Percentiles rank a stretch among this genome's conserved stretches.
Evolutionary conservation across 1,139 yeast species (phyloP).

Genomic region (Lodderomyces orthopsilosis): DNA sequence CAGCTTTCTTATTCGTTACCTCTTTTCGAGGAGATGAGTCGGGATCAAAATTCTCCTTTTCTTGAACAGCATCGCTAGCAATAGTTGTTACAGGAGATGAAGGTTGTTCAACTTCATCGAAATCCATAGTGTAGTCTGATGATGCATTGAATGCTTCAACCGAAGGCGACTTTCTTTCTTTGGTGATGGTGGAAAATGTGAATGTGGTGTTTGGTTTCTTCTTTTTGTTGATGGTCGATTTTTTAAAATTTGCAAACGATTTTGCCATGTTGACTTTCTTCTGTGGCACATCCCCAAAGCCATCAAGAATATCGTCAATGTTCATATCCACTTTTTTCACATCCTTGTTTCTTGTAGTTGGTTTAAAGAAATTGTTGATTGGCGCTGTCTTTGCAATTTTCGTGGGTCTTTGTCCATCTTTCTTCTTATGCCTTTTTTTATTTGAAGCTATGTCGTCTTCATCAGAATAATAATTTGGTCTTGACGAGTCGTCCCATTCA

Average conservation of each 20-base stretch:
- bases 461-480: constrained; percentile 53
- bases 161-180: constrained; percentile 14
- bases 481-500: constrained; percentile 68
- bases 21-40: constrained; percentile 3
- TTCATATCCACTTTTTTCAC: constrained; percentile 32
- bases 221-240: constrained; percentile 13
- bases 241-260: constrained; percentile 13
- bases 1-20: neutral
- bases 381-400: constrained; percentile 49
- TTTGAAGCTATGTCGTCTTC: constrained; percentile 37
- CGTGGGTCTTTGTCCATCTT: constrained; percentile 34
- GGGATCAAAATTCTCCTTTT: constrained; percentile 14
- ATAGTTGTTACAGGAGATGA: constrained; percentile 26
- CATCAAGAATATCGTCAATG: constrained; percentile 47
- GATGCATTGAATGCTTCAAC: constrained; percentile 16
- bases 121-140: constrained; percentile 19
- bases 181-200: constrained; percentile 28
- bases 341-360: constrained; percentile 17
- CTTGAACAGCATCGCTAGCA: constrained; percentile 12
- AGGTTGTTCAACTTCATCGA: constrained; percentile 22
- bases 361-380: constrained; percentile 54
- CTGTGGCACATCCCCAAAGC: constrained; percentile 28
- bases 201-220: constrained; percentile 19
- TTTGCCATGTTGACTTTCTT: constrained; percentile 10
- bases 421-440: constrained; percentile 28